Evolutionary conservation across 2,329 filamentous ascomycete species (phyloP), one percentile per base, ranked within the genome.

Genomic region (Exophiala calicioides): DNA sequence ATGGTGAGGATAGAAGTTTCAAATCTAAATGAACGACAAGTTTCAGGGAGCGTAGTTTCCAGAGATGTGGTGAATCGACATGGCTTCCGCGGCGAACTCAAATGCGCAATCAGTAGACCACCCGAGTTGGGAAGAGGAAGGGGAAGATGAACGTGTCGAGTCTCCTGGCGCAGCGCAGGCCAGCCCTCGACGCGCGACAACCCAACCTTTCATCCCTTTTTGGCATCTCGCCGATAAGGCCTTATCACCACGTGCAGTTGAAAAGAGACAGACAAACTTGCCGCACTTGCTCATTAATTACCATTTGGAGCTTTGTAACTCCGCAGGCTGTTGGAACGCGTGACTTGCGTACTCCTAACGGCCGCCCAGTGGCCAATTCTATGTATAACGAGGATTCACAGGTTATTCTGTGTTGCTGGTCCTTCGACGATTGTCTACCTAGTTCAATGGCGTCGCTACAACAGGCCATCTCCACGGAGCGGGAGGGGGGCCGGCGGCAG

Each of bases 1-100:
- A 81, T 73, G 50, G 9, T 45, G 18, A 27, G 12, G 34, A 18
- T 13, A 18, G 34, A n/a, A 34, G 18, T 18, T 24, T 30, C 39
- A n/a, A n/a, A n/a, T n/a, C n/a, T 27, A 18, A 31, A 34, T 12
- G 4, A 39, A 26, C 7, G 27, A 23, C 26, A 27, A 15, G 21
- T 13, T n/a, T 45, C 16, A 37, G 21, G 20, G 37, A 43, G 13
- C 7, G 44, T 34, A 21, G 13, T 35, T 24, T 12, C 18, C 6
- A 16, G 23, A 19, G 30, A 23, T 13, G 18, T 30, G 10, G 8
- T 19, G 15, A 21, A 30, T 29, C 10, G 10, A 15, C 35, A 29
- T 40, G n/a, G 33, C 15, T 26, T 15, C 32, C 12, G 18, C 24
- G 31, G 27, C 18, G 16, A 18, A n/a, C 21, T 9, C 30, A 27